Percentiles rank a stretch among this genome's conserved stretches.
Conservation (phyloP, 2,329 filamentous ascomycete genomes). For the Epichloe hybrida region DNA sequence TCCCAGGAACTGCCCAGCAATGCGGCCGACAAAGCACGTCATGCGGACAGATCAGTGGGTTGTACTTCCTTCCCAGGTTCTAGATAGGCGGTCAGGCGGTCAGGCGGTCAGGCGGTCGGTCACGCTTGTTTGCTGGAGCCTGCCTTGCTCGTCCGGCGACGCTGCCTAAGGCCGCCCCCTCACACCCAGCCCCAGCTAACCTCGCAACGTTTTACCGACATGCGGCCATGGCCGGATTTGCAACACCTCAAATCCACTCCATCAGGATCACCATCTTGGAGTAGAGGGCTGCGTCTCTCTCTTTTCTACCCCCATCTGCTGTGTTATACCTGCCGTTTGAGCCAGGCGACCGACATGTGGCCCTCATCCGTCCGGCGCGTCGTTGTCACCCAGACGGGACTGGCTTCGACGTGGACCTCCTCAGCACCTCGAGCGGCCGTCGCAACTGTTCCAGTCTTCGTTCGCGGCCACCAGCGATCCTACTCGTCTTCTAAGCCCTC, state of each 20-base stretch:
- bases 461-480: slow-evolving; percentile 35
- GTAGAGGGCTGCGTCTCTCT: slow-evolving; percentile 8
- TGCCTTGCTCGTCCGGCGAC: slow-evolving; percentile 11
- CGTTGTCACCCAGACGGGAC: slow-evolving; percentile 30
- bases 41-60: background rate
- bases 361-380: slow-evolving; percentile 43
- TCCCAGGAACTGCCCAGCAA: background rate
- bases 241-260: slow-evolving; percentile 16
- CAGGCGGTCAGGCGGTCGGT: background rate
- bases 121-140: background rate
- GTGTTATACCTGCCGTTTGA: slow-evolving; percentile 5
- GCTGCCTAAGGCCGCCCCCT: slow-evolving; percentile 22
- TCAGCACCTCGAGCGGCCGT: slow-evolving; percentile 26
- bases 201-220: slow-evolving; percentile 8
- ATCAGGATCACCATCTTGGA: slow-evolving; percentile 19
- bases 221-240: slow-evolving; percentile 24
- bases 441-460: slow-evolving; percentile 21
- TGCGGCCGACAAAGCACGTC: background rate
- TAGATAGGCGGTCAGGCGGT: too few species aligned
- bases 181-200: background rate
- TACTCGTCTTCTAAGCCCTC: slow-evolving; percentile 52
- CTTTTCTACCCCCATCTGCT: slow-evolving; percentile 6
- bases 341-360: slow-evolving; percentile 30
- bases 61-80: background rate
- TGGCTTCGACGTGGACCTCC: slow-evolving; percentile 29